These are phyloP conservation scores for Eragrostis tef DNA, from an alignment of 202 grass and related monocot genomes.

Conservation along the genomic window DNA sequence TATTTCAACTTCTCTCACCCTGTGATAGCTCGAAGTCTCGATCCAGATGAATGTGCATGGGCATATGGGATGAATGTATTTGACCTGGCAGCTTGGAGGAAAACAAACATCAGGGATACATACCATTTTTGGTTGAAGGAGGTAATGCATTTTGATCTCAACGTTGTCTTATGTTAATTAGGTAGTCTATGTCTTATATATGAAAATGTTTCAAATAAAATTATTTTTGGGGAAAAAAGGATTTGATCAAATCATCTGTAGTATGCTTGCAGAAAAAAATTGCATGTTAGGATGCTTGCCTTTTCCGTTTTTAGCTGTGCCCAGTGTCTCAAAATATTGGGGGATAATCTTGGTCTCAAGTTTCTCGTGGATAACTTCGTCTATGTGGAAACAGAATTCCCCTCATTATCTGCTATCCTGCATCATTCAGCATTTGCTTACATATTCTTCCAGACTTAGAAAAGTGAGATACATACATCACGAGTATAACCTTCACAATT, in stretches of 20 bases:
- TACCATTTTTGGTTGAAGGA: conserved; percentile 99
- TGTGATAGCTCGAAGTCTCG: conserved; percentile 75
- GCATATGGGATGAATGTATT: conserved; percentile 99
- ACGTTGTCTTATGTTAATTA: neutral
- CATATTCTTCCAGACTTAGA: neutral
- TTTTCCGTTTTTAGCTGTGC: conserved; percentile 9
- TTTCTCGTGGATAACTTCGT: conserved; percentile 23
- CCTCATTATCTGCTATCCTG: neutral
- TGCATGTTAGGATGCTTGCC: too few relatives aligned
- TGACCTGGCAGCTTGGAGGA: conserved; percentile 88
- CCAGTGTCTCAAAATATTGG: neutral
- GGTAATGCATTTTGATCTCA: conserved; percentile 57
- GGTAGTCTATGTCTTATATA: neutral
- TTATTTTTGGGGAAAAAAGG: too few relatives aligned
- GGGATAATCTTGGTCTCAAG: neutral
- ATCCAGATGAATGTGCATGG: conserved; percentile 96
- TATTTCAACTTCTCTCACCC: conserved; percentile 99
- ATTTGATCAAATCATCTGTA: too few relatives aligned
- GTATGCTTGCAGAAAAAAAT: too few relatives aligned
- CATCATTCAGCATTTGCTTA: neutral
- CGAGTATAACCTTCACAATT: neutral
- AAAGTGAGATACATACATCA: neutral
- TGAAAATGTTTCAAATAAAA: too few relatives aligned
- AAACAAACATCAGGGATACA: conserved; percentile 86
- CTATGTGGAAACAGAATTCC: neutral